Evolutionary conservation across 2,329 filamentous ascomycete genomes (phyloP), one percentile per base, ranked within the genome.

Genomic region (Microdochium trichocladiopsis): DNA sequence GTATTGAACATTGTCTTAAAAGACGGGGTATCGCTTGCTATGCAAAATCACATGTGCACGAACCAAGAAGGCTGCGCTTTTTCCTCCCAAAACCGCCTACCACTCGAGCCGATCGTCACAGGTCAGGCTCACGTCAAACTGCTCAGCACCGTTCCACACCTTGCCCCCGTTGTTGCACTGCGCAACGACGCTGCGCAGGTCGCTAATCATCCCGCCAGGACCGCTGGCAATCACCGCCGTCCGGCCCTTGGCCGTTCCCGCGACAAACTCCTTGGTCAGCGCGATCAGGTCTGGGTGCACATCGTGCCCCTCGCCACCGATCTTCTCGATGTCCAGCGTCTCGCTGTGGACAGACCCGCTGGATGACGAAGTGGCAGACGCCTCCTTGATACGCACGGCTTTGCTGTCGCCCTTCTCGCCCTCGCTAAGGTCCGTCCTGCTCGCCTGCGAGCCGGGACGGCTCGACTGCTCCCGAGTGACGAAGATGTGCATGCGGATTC

Each of bases 51-150:
- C 28, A 8, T 31, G n/a, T 22, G n/a, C 6, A 23, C 12, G 62
- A 63, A 11, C 36, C 52, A 10, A n/a, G 14, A 24, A 24, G 21
- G 9, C 21, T 14, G 16, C 43, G 16, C 43, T 18, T 49, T 31
- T 31, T 31, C 16, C 23, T 21, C 48, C 16, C 22, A n/a, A 5
- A 18, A n/a, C 8, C 12, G 16, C 49, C 57, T 56, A 77, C 68
- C 73, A 75, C 62, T 80, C 79, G 54, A 85, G 64, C 45, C 83
- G 73, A 67, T 85, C 80, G 64, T 86, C 83, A 61, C 78, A 82
- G 25, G 80, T 66, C 31, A 86, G 67, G 48, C 69, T 65, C 2
- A 86, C 80, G 60, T 84, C 76, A 48, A 71, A 79, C 36, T 72
- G 71, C 58, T 77, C 76, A 22, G 84, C 72, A 0, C 82, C 80